Conservation (phyloP, 2,329 filamentous ascomycete species). For the Trematosphaeria pertusa region DNA sequence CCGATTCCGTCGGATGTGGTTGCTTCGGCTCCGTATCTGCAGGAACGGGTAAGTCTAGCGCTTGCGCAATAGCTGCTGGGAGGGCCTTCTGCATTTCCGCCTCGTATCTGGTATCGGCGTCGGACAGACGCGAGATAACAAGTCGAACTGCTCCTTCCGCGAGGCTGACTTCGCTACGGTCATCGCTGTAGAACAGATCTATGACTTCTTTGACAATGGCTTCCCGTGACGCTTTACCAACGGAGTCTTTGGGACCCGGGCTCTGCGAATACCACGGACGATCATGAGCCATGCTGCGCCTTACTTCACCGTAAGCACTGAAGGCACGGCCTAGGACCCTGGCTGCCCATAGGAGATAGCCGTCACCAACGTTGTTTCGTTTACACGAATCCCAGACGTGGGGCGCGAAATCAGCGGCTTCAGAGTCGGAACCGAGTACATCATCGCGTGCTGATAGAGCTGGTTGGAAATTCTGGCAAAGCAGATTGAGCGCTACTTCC, state of each 20-base stretch:
- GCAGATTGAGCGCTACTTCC: conserved; percentile 71
- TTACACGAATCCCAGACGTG: conserved; percentile 80
- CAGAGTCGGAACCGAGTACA: conserved; percentile 71
- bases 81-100: conserved; percentile 40
- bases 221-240: conserved; percentile 38
- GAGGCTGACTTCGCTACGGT: conserved; percentile 51
- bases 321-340: conserved; percentile 82
- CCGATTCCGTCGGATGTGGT: conserved; percentile 11
- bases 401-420: conserved; percentile 67
- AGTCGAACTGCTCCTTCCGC: conserved; percentile 50
- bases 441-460: conserved; percentile 67
- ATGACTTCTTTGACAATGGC: conserved; percentile 48
- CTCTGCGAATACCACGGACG: conserved; percentile 34
- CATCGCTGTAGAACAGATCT: conserved; percentile 47
- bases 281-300: conserved; percentile 39
- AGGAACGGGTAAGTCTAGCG: conserved; percentile 32
- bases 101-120: conserved; percentile 28
- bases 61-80: conserved; percentile 36
- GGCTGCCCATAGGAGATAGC: conserved; percentile 85
- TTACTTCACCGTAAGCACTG: conserved; percentile 69
- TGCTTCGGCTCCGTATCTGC: conserved; percentile 13
- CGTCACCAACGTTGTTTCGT: conserved; percentile 66
- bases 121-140: conserved; percentile 35
- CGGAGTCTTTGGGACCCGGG: conserved; percentile 26
- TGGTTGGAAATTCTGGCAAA: conserved; percentile 77